Evolutionary conservation across 352 stramenopile genomes (phyloP).

Genomic region (Phytophthora pisi): DNA sequence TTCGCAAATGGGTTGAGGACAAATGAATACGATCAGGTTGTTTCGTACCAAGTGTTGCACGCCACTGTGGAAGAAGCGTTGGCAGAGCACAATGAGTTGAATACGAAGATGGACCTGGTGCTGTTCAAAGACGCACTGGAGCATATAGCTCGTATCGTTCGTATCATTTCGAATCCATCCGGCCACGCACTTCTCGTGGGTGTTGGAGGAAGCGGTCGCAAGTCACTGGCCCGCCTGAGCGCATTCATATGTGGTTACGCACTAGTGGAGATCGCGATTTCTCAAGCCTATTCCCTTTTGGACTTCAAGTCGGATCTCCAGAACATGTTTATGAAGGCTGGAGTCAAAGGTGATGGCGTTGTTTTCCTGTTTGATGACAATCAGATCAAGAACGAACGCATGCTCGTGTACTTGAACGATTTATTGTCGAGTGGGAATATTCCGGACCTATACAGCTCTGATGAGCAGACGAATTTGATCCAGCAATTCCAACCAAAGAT

Average conservation of each 20-base stretch:
- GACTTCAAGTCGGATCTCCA: constrained; percentile 97
- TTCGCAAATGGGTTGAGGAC: constrained; percentile 89
- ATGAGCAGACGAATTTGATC: constrained; percentile 92
- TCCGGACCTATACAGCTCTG: constrained; percentile 90
- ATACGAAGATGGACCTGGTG: constrained; percentile 94
- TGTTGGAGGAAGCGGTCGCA: constrained; percentile 93
- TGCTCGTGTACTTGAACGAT: constrained; percentile 96
- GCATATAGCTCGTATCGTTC: constrained; percentile 93
- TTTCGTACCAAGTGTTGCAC: constrained; percentile 66
- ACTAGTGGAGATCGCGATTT: constrained; percentile 92
- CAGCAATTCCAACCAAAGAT: constrained; percentile 89
- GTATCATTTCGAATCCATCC: constrained; percentile 94
- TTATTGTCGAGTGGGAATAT: constrained; percentile 93
- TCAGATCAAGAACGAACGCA: constrained; percentile 95
- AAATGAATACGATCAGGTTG: constrained; percentile 93
- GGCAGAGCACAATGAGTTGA: constrained; percentile 93
- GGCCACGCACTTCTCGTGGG: constrained; percentile 95
- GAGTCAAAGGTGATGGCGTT: constrained; percentile 92
- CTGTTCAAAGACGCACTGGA: constrained; percentile 97
- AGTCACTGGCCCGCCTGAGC: constrained; percentile 91
- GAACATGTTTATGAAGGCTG: constrained; percentile 87
- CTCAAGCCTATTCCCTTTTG: constrained; percentile 87
- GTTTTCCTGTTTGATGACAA: constrained; percentile 94
- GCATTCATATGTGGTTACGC: constrained; percentile 92
- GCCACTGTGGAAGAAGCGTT: constrained; percentile 89